A percentile compares a stretch with the other conserved stretches of the same genome.
Conservation (phyloP, 2,329 filamentous ascomycete genomes). For the Sphaceloma murrayae region DNA sequence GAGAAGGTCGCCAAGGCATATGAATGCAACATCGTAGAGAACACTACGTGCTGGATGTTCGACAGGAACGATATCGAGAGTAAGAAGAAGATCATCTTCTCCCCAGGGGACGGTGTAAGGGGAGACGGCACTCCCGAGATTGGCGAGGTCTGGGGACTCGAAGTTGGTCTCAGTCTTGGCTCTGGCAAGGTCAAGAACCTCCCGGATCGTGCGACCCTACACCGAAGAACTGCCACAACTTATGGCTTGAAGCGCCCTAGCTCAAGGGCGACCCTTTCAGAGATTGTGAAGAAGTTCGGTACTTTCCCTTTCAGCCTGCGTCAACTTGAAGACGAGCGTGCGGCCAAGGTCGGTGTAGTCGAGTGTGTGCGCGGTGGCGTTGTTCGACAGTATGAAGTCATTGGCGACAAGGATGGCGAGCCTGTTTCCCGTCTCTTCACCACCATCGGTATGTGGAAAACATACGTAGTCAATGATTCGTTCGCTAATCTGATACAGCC, state of each 20-base stretch:
- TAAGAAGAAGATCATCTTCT: slow-evolving; percentile 94
- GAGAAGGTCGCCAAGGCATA: slow-evolving; percentile 89
- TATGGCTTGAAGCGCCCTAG: slow-evolving; percentile 91
- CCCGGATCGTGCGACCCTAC: slow-evolving; percentile 78
- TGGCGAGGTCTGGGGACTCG: slow-evolving; percentile 94
- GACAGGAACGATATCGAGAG: slow-evolving; percentile 96
- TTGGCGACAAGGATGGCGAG: slow-evolving; percentile 82
- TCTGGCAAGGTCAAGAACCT: slow-evolving; percentile 91
- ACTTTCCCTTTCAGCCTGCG: slow-evolving; percentile 96
- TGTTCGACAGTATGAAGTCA: slow-evolving; percentile 90
- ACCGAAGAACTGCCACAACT: slow-evolving; percentile 84
- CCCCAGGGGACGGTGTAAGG: slow-evolving; percentile 75
- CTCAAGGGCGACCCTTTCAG: slow-evolving; percentile 82
- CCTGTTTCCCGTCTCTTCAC: slow-evolving; percentile 80
- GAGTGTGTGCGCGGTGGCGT: slow-evolving; percentile 92
- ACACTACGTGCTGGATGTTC: slow-evolving; percentile 95
- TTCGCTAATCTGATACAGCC: slow-evolving; percentile 43
- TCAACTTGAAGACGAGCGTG: slow-evolving; percentile 92
- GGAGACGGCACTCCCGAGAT: slow-evolving; percentile 83
- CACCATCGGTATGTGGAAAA: slow-evolving; percentile 71
- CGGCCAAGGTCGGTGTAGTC: slow-evolving; percentile 89
- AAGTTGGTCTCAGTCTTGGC: slow-evolving; percentile 84
- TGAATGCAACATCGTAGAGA: slow-evolving; percentile 88
- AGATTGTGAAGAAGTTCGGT: slow-evolving; percentile 95
- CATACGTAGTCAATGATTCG: background rate